Conservation (phyloP, 257 asterid genomes). For the Ophiorrhiza pumila region DNA sequence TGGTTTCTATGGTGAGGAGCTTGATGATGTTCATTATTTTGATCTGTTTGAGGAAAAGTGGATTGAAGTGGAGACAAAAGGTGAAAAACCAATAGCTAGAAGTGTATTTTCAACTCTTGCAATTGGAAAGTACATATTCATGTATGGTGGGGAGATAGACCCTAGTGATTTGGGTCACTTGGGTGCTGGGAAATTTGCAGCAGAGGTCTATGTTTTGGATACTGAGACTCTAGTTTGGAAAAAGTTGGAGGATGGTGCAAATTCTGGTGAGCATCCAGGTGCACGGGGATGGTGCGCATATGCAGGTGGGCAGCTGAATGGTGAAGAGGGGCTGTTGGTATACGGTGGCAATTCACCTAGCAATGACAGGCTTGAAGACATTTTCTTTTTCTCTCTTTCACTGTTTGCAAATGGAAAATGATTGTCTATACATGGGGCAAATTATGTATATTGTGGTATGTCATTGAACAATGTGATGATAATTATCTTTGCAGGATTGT, state of each 20-base stretch:
- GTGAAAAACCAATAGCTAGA: constrained; percentile 68
- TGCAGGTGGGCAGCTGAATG: constrained; percentile 36
- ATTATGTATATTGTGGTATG: too few relatives aligned
- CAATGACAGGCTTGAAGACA: constrained; percentile 61
- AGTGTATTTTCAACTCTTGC: constrained; percentile 67
- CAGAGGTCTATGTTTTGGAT: constrained; percentile 54
- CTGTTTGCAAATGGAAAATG: constrained; percentile 1
- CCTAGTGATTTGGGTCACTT: constrained; percentile 90
- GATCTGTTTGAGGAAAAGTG: constrained; percentile 51
- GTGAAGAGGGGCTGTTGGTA: constrained; percentile 58
- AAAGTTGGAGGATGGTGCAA: constrained; percentile 39
- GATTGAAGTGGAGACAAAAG: constrained; percentile 60
- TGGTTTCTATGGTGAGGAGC: constrained; percentile 83
- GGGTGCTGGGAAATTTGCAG: constrained; percentile 75
- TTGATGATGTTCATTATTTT: constrained; percentile 70
- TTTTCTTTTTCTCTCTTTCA: constrained; percentile 53
- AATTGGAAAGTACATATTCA: constrained; percentile 53
- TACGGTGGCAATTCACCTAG: constrained; percentile 81
- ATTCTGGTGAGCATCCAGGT: constrained; percentile 52
- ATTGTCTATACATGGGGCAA: not conserved
- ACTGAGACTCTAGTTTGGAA: constrained; percentile 68
- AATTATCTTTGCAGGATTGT: too few relatives aligned
- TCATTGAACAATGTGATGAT: too few relatives aligned
- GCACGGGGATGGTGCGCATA: constrained; percentile 94
- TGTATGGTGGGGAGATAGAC: constrained; percentile 83